Base-by-base conservation (phyloP, 106 monocot genomes). In the Agapanthus africanus region DNA sequence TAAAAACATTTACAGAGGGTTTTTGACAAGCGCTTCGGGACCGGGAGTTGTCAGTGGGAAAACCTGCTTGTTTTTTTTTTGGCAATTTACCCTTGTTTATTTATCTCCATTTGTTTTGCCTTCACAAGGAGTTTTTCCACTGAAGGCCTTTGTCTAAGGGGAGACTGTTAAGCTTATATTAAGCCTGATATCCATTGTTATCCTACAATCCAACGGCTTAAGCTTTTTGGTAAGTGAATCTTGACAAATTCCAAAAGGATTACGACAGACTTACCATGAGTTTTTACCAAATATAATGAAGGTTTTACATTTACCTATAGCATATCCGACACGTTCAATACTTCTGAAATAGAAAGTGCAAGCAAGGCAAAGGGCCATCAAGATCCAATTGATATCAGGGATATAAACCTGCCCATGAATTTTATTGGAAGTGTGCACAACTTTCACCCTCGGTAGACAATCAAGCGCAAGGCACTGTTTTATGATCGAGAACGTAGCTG, bases 401-500 rank as follows among this genome's bases (percentile, higher is more conserved):
- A 91, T 87, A 38, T 91, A 91, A 32, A 91, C 80, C 49, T 87
- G 87, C 15, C 91, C 91, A 63, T 87, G 82, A 42, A 87, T 62
- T 16, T 76, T 75, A 4, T 70, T 76, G 19, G 91, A 91, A n/a
- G 91, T 91, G 65, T 91, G 87, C 22, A 91, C 67, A 15, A 91
- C 79, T 77, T 87, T 87, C 74, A 91, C 79, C 57, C 73, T 78
- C 1, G 91, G 91, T 18, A 87, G 87, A 75, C 84, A 87, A 11
- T 79, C 71, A 25, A 87, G 72, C 27, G 87, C 77, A n/a, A 74
- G 75, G 50, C 82, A 82, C 59, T 91, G 91, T 37, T 87, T 91
- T 57, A 91, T 87, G 34, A 91, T 82, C 1, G 91, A 91, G 71
- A 91, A 91, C n/a, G 87, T 84, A 25, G 82, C 91, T 0, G 87